phyloP scores from a whole-genome alignment of 1,284 basidiomycete species.

The Naganishia cerealis region DNA sequence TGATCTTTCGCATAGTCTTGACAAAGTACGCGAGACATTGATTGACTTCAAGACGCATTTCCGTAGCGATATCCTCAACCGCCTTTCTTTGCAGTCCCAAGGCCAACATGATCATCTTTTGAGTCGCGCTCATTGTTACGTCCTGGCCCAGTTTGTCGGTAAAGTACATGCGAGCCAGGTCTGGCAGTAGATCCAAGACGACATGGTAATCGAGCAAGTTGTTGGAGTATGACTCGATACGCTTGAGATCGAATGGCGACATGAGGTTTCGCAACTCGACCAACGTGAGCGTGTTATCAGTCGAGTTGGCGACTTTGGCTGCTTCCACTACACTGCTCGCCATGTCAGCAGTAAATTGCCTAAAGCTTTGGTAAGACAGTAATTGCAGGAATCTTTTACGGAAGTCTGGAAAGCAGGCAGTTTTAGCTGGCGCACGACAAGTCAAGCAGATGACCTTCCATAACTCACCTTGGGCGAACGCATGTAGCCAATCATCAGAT shows the following conservation, averaged over 20 bases:
- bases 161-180: slow-evolving; percentile 79
- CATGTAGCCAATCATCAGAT: slow-evolving; percentile 74
- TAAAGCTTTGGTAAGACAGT: slow-evolving; percentile 83
- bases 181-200: slow-evolving; percentile 86
- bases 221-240: slow-evolving; percentile 91
- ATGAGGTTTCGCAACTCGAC: slow-evolving; percentile 72
- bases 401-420: slow-evolving; percentile 67
- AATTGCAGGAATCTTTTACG: slow-evolving; percentile 83
- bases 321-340: slow-evolving; percentile 87
- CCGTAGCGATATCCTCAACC: slow-evolving; percentile 84
- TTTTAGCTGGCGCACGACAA: not conserved
- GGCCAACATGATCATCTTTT: slow-evolving; percentile 82
- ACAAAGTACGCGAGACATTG: slow-evolving; percentile 88
- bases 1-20: slow-evolving; percentile 84
- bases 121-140: slow-evolving; percentile 73
- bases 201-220: slow-evolving; percentile 97
- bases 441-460: not conserved
- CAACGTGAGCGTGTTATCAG: slow-evolving; percentile 58
- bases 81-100: slow-evolving; percentile 88
- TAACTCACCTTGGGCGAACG: slow-evolving; percentile 78
- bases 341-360: slow-evolving; percentile 83
- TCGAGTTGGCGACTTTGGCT: slow-evolving; percentile 39
- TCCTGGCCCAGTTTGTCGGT: slow-evolving; percentile 65
- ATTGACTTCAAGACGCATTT: slow-evolving; percentile 78
- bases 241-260: slow-evolving; percentile 92